Base-by-base conservation (phyloP, 306 rosid species). In the Casuarina equisetifolia region DNA sequence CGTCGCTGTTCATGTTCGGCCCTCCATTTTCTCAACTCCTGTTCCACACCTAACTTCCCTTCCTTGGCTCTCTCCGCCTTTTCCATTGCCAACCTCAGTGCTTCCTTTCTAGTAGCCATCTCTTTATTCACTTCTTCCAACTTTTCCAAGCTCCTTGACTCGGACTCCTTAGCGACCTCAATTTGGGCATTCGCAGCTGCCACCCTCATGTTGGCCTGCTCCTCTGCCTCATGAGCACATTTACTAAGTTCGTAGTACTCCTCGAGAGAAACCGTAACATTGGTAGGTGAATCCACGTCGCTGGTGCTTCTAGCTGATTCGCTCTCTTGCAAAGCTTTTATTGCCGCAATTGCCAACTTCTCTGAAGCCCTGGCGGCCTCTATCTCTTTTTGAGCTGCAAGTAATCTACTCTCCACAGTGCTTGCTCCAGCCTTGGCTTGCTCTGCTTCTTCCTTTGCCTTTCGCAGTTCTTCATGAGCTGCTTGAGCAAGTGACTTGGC, bases 351-450 rank as follows among this genome's bases (percentile, higher is more conserved):
- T 1, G 98, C 99, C 82, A 93, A 79, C 79, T 74, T 88, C 80
- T 96, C 99, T 40, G 98, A 92, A 79, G 99, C 98, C 86, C 73
- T 93, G 16, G 98, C 93, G 58, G 99, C 99, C 75, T 96, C 99
- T 77, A 91, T 93, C 86, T 93, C 99, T 84, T 96, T 96, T 70
- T 80, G 91, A 73, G 98, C 87, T 38, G 99, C 99, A 38, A 86
- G 89, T 77, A 93, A 84, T 85, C 98, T 87, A 84, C 97, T 92
- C 84, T 90, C 90, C 86, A 89, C 74, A 6, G 98, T 96, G 78
- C 94, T 86, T 76, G 92, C 96, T 64, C 91, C 98, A 74, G 98
- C 99, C 88, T 93, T 96, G 13, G 92, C 97, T 85, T 93, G 97
- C 82, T 93, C 98, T 13, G 92, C 90, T 85, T 91, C 98, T 84